Evolutionary conservation across 768 basidiomycete species (phyloP), one percentile per base, ranked within the genome.

Genomic region (Leccinum broughii): DNA sequence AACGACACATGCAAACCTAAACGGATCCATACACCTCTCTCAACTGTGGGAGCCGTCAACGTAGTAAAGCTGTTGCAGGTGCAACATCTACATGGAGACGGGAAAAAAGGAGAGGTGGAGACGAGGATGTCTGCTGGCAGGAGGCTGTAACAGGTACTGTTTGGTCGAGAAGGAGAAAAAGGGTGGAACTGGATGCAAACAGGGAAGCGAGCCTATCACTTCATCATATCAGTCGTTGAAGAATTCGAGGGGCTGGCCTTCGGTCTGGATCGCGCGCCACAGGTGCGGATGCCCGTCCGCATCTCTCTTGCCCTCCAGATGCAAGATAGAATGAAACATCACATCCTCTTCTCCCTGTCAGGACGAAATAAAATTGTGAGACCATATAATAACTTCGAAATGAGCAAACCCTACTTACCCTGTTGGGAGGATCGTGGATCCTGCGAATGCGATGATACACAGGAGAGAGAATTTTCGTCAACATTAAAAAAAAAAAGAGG

Each of bases 381-480:
- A 59, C 48, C 11, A 34, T 22, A 48, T 22, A 13, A 48, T 51
- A 24, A 48, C 13, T 24, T 49, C 24, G 39, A 53, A 58, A 58
- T 37, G 39, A 48, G 39, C 26, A 57, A 32, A 34, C 32, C 32
- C 37, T 51, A 70, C 80, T 59, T 71, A 86, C 89, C 72, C 82
- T 79, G 76, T 88, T 87, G 2, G 86, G 88, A 55, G 89, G 86
- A 66, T 90, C 88, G 68, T 90, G 88, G 64, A 90, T 87, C 65
- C 89, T 89, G 70, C 32, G 66, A 56, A 67, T 54, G 59, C 34
- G 30, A 60, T 15, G 6, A 26, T 50, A 54, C 34, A 17, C 50
- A 52, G 8, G 17, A 35, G 35, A 54, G 10, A 35, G 35, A 56
- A 20, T 32, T 13, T 32, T 20, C 35, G 55, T 55, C 56, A 58